phyloP scores from a whole-genome alignment of 768 basidiomycete species.

The Lactifluus subvellereus region DNA sequence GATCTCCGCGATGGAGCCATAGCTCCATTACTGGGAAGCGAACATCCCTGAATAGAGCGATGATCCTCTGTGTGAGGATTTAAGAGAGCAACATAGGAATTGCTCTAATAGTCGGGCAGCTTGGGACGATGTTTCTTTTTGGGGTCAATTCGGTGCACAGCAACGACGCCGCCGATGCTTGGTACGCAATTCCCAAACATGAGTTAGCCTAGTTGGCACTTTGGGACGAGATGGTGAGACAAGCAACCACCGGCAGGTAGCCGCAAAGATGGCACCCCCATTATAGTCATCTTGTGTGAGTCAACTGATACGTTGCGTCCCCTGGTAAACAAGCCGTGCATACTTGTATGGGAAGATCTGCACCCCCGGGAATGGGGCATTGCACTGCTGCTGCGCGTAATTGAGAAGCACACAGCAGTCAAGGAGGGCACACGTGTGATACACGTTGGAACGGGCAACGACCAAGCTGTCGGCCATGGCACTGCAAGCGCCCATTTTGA shows the following conservation, averaged over 20 bases:
- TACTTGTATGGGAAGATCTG: background rate
- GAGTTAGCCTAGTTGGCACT: background rate
- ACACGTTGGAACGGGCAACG: conserved; percentile 21
- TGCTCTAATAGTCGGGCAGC: background rate
- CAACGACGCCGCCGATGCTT: too few relatives aligned
- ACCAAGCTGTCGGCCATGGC: background rate
- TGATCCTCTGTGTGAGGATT: background rate
- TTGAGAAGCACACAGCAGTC: background rate
- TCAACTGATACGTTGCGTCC: too few relatives aligned
- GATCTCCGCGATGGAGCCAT: background rate
- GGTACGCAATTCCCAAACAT: background rate
- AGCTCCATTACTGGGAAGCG: too few relatives aligned
- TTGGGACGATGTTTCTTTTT: too few relatives aligned
- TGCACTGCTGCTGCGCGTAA: background rate
- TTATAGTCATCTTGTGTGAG: too few relatives aligned
- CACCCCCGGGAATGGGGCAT: background rate
- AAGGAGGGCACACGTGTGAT: conserved; percentile 10
- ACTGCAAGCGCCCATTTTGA: background rate
- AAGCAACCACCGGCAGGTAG: background rate
- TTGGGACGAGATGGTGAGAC: too few relatives aligned
- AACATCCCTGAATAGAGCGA: background rate
- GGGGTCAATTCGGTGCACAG: too few relatives aligned
- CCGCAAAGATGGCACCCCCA: background rate
- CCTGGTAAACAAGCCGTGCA: too few relatives aligned
- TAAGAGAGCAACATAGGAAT: background rate